phyloP scores from a whole-genome alignment of 305 asterid species.

The Fraxinus greggii region DNA sequence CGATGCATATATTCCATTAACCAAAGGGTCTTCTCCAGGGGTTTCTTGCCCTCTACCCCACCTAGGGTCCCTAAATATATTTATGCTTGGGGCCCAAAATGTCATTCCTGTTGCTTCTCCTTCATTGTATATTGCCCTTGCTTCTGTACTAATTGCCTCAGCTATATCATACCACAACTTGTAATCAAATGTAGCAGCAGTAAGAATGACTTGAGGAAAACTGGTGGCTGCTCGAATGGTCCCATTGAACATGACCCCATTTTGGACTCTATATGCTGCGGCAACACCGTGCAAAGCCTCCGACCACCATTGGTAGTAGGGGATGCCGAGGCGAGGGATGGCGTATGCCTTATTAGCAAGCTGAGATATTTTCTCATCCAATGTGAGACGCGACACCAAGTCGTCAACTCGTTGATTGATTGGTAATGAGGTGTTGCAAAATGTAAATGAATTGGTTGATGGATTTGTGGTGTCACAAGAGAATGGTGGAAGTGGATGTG shows the following conservation, averaged over 20 bases:
- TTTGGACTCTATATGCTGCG: constrained; percentile 33
- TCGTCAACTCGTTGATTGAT: constrained; percentile 44
- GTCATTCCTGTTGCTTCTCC: constrained; percentile 58
- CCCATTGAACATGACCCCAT: constrained; percentile 41
- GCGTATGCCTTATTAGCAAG: constrained; percentile 56
- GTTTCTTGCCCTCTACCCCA: constrained; percentile 66
- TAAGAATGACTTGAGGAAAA: constrained; percentile 63
- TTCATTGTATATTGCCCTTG: constrained; percentile 51
- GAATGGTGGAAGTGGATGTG: constrained; percentile 51
- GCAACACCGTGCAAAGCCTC: constrained; percentile 75
- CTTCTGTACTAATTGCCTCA: constrained; percentile 48
- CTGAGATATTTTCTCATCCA: constrained; percentile 72
- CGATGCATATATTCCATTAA: constrained; percentile 36
- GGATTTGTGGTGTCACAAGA: constrained; percentile 54
- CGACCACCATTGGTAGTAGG: constrained; percentile 70
- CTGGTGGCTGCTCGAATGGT: constrained; percentile 54
- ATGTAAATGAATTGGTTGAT: constrained; percentile 37
- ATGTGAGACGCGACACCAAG: constrained; percentile 61
- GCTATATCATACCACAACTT: constrained; percentile 52
- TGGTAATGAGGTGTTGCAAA: constrained; percentile 50
- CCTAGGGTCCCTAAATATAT: constrained; percentile 50
- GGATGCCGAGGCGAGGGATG: constrained; percentile 52
- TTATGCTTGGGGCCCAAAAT: constrained; percentile 53
- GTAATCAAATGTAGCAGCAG: constrained; percentile 53
- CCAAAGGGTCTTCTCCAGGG: constrained; percentile 52